Conservation (phyloP, 768 basidiomycete species). For the Candolleomyces aberdarensis region DNA sequence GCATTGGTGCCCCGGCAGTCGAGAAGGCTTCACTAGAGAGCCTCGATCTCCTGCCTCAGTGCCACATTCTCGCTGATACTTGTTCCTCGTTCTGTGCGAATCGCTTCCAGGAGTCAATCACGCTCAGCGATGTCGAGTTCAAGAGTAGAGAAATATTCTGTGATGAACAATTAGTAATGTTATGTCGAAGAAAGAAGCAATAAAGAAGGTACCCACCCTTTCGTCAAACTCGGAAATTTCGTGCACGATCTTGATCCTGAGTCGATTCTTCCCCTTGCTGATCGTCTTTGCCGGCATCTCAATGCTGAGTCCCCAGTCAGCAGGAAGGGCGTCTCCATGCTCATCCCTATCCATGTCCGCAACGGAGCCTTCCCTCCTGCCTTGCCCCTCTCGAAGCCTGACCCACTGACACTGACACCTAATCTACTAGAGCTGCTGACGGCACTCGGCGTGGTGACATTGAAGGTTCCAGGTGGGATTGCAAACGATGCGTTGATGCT, state of each 20-base stretch:
- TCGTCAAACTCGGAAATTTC: constrained; percentile 86
- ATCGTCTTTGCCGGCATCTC: constrained; percentile 96
- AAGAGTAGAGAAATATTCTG: constrained; percentile 92
- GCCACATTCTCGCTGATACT: constrained; percentile 81
- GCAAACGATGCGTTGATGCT: neutral
- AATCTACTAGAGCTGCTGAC: neutral
- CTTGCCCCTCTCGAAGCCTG: neutral
- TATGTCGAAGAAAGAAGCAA: constrained; percentile 8
- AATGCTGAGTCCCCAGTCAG: constrained; percentile 85
- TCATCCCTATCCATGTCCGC: constrained; percentile 36
- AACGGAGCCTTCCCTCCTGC: constrained; percentile 19
- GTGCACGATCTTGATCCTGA: constrained; percentile 89
- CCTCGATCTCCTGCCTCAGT: constrained; percentile 70
- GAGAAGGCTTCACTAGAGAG: too few relatives aligned
- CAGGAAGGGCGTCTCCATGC: constrained; percentile 53
- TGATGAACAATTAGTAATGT: constrained; percentile 6
- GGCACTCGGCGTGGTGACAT: neutral
- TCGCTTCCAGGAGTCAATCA: constrained; percentile 63
- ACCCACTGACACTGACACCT: neutral
- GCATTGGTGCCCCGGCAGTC: constrained; percentile 16
- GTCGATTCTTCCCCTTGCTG: constrained; percentile 90
- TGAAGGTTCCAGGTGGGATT: neutral
- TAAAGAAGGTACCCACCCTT: constrained; percentile 63
- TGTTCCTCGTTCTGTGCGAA: constrained; percentile 77
- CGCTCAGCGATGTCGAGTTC: constrained; percentile 92